These are phyloP conservation scores for Boeremia exigua DNA, from an alignment of 2,329 filamentous ascomycete genomes.

Conservation along the genomic window DNA sequence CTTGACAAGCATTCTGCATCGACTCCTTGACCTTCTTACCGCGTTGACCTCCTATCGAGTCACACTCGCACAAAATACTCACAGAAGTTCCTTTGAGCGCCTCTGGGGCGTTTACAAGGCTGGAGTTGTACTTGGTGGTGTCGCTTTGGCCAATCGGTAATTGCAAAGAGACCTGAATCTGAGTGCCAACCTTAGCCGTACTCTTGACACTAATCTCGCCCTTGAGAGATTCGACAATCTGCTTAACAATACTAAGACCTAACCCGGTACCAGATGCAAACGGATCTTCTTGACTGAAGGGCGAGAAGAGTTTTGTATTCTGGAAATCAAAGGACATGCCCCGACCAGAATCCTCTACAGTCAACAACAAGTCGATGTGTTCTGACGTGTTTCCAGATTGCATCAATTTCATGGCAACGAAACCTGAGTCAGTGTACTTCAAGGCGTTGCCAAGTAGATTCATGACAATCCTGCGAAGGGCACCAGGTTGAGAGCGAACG, in stretches of 20 bases:
- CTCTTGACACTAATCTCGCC: conserved; percentile 44
- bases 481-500: conserved; percentile 41
- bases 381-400: conserved; percentile 22
- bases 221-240: conserved; percentile 41
- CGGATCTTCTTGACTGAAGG: conserved; percentile 46
- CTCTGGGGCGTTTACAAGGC: conserved; percentile 21
- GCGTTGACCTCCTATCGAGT: conserved; percentile 28
- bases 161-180: conserved; percentile 31
- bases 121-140: conserved; percentile 19
- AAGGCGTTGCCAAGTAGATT: conserved; percentile 46
- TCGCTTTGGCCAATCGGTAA: conserved; percentile 25
- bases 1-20: conserved; percentile 32
- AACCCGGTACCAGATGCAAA: conserved; percentile 43
- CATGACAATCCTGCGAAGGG: conserved; percentile 43
- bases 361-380: conserved; percentile 41
- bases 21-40: conserved; percentile 35
- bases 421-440: conserved; percentile 45
- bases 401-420: conserved; percentile 34
- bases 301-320: conserved; percentile 38
- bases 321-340: conserved; percentile 47
- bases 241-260: conserved; percentile 45
- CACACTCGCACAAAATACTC: conserved; percentile 30
- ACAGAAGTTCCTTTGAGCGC: conserved; percentile 27
- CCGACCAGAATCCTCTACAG: conserved; percentile 43
- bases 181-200: conserved; percentile 34